phyloP scores from a whole-genome alignment of 78 protist species.

The Andalucia godoyi region DNA sequence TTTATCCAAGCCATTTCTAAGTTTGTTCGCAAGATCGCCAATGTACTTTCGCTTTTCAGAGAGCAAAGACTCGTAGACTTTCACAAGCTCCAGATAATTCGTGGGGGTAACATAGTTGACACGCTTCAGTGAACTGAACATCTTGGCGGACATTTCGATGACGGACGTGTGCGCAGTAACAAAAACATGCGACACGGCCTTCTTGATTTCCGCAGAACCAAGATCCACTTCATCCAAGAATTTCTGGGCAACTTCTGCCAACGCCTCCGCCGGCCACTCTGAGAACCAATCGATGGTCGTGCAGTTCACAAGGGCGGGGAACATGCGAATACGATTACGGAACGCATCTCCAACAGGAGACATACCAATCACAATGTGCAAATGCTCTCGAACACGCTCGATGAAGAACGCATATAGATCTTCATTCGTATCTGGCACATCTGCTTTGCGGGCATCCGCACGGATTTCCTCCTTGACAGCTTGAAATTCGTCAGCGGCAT shows the following conservation, averaged over 20 bases:
- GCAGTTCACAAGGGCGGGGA: slow-evolving; percentile 58
- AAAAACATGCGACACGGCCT: slow-evolving; percentile 9
- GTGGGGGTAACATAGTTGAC: slow-evolving; percentile 58
- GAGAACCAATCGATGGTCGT: slow-evolving; percentile 80
- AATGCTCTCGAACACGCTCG: slow-evolving; percentile 32
- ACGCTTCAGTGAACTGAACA: slow-evolving; percentile 28
- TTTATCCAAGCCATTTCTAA: slow-evolving; percentile 47
- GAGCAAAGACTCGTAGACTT: slow-evolving; percentile 25
- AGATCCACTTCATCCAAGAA: slow-evolving; percentile 16
- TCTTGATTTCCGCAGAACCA: background rate
- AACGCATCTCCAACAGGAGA: slow-evolving; percentile 44
- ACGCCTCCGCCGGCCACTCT: slow-evolving; percentile 84
- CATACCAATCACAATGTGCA: slow-evolving; percentile 45
- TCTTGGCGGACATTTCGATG: background rate
- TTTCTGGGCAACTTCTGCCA: slow-evolving; percentile 55
- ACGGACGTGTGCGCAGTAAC: slow-evolving; percentile 24
- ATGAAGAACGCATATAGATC: slow-evolving; percentile 44
- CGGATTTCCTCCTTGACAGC: slow-evolving; percentile 18
- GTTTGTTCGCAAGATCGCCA: slow-evolving; percentile 20
- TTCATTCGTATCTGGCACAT: slow-evolving; percentile 8
- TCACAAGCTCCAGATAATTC: slow-evolving; percentile 35
- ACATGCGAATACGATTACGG: slow-evolving; percentile 42
- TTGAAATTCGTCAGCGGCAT: slow-evolving; percentile 34
- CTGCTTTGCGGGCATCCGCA: slow-evolving; percentile 1
- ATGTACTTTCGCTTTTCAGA: slow-evolving; percentile 20